Percentiles rank a stretch among this genome's conserved stretches.
Conservation (phyloP, 2,329 filamentous ascomycete species). For the Penicillium sp. region DNA sequence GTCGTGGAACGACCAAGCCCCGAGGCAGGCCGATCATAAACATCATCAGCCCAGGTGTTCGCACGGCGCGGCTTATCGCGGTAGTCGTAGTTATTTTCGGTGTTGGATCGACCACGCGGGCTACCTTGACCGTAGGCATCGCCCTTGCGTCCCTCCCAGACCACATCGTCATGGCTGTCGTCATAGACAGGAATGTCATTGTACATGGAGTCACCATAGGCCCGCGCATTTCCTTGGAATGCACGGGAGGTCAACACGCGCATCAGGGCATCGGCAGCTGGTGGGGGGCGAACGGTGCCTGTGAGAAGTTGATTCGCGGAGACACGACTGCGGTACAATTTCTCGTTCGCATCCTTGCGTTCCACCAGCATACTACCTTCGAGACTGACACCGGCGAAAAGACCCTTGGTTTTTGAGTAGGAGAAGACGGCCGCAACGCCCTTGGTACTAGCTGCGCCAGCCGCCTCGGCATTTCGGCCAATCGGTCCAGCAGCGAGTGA, state of each 20-base stretch:
- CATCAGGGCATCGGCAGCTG: constrained; percentile 81
- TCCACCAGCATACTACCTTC: constrained; percentile 94
- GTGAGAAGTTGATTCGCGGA: constrained; percentile 79
- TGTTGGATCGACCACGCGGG: constrained; percentile 56
- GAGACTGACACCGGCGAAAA: constrained; percentile 92
- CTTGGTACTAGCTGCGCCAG: constrained; percentile 86
- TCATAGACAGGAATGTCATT: constrained; percentile 93
- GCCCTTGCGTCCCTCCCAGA: constrained; percentile 76
- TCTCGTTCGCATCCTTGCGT: constrained; percentile 93
- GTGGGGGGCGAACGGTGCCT: constrained; percentile 74
- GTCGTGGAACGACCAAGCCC: constrained; percentile 38
- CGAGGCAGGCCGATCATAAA: constrained; percentile 46
- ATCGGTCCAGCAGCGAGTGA: constrained; percentile 92
- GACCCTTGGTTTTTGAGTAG: constrained; percentile 95
- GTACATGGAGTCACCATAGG: constrained; percentile 70
- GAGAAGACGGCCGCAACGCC: constrained; percentile 90
- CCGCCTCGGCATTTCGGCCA: constrained; percentile 92
- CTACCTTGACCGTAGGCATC: constrained; percentile 68
- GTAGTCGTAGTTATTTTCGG: constrained; percentile 56
- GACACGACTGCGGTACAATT: constrained; percentile 81
- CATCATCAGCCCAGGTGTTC: constrained; percentile 52
- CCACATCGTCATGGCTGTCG: constrained; percentile 74
- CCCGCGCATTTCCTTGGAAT: constrained; percentile 67
- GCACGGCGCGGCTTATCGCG: constrained; percentile 51
- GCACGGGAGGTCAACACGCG: constrained; percentile 78